A percentile compares a stretch with the other conserved stretches of the same genome.
phyloP scores from a whole-genome alignment of 176 grass and related monocot genomes.

The Rhynchospora pubera region DNA sequence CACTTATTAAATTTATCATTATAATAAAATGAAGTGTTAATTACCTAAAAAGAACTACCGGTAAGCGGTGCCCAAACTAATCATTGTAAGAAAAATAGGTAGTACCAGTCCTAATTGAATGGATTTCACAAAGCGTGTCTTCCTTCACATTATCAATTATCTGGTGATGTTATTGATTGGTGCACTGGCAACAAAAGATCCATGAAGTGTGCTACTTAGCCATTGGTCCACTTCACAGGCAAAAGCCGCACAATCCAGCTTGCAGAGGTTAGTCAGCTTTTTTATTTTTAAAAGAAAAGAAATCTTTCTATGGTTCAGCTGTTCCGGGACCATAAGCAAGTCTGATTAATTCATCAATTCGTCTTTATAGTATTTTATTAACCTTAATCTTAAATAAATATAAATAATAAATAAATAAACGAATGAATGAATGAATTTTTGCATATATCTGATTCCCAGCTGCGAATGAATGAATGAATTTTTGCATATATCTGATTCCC shows the following conservation, averaged over 20 bases:
- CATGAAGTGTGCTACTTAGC: background rate
- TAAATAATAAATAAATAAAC: too few species aligned
- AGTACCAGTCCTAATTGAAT: background rate
- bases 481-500: too few species aligned
- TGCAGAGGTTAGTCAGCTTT: background rate
- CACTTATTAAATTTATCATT: too few species aligned
- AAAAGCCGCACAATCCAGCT: slow-evolving; percentile 23
- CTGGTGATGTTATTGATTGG: background rate
- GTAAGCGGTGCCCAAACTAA: too few species aligned
- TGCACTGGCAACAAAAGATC: background rate
- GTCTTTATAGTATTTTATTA: background rate
- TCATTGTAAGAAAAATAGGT: too few species aligned
- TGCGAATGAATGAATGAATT: too few species aligned
- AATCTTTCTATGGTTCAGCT: background rate
- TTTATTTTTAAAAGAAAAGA: background rate
- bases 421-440: background rate
- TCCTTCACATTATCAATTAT: background rate
- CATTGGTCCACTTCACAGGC: background rate
- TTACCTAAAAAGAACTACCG: too few species aligned
- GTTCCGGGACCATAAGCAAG: background rate
- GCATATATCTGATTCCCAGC: background rate
- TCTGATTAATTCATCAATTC: background rate
- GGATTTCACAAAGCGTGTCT: background rate
- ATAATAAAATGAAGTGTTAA: too few species aligned
- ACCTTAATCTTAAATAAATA: background rate